Percentiles rank a stretch among this genome's conserved stretches.
Conservation (phyloP, 2,329 filamentous ascomycete species). For the Penicillium crustosum region DNA sequence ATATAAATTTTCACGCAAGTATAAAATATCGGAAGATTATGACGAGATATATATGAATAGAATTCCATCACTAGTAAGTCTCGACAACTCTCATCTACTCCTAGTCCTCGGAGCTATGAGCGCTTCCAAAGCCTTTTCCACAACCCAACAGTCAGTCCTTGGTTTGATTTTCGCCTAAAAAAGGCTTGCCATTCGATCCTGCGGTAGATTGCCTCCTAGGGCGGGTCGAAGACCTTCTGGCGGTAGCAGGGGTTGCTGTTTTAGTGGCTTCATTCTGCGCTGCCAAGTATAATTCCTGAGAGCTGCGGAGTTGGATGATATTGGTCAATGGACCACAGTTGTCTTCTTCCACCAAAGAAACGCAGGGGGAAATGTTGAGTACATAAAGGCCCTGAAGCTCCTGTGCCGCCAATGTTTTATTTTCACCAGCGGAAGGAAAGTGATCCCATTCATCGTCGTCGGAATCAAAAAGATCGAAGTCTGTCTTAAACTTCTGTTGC, state of each 20-base stretch:
- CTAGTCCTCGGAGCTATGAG: background rate
- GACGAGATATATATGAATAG: no score
- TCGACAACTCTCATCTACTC: no score
- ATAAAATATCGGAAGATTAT: no score
- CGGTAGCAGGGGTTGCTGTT: conserved; percentile 1
- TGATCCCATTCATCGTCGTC: conserved; percentile 12
- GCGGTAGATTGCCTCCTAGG: conserved; percentile 12
- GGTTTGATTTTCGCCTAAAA: conserved; percentile 12
- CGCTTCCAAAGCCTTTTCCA: background rate
- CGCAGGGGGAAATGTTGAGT: conserved; percentile 14
- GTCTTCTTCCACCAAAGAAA: conserved; percentile 9
- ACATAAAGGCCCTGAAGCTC: conserved; percentile 9
- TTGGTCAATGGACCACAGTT: conserved; percentile 9
- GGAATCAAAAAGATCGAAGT: conserved; percentile 12
- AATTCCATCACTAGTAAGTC: no score
- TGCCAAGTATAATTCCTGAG: conserved; percentile 7
- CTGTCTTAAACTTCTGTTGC: conserved; percentile 12
- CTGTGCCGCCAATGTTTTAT: background rate
- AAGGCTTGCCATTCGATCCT: conserved; percentile 9
- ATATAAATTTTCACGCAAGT: no score
- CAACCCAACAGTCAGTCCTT: background rate
- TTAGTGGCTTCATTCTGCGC: conserved; percentile 11
- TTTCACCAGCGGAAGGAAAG: conserved; percentile 12
- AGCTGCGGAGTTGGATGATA: conserved; percentile 12
- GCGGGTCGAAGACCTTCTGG: background rate